Evolutionary conservation across 352 stramenopile species (phyloP), one percentile per base, ranked within the genome.

Genomic region (Pythium guiyangense): DNA sequence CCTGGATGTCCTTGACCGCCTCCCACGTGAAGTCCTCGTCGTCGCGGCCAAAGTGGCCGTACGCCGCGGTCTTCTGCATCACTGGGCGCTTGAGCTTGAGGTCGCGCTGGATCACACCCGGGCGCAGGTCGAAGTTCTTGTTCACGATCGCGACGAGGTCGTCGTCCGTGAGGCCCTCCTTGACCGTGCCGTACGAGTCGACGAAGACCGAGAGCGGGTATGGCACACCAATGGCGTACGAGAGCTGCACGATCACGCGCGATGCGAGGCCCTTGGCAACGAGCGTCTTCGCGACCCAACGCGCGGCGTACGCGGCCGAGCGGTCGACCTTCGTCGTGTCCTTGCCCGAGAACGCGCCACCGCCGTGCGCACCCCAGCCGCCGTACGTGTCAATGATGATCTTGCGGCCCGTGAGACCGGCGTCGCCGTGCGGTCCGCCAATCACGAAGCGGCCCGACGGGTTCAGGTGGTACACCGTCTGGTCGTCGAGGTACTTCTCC

Each of bases 371-470:
- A 44, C 97, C 97, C 97, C 97, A 99, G 60, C 97, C 97, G 51
- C 97, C 97, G 77, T 99, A 99, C 3, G 96, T 99, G 80, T 99
- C 93, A n/a, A 97, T 97, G 64, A 98, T 98, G 69, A 99, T 99
- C 84, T 99, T 99, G 49, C 97, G 89, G 58, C 97, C 97, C 26
- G 97, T 99, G 2, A 99, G 80, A 73, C 97, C 97, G 34, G 97
- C 97, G 79, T 99, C 97, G 56, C 96, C 97, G 78, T 99, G 97
- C 22, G 97, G 97, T 57, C 97, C 97, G 57, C 97, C 97, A 72
- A 99, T 99, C 25, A 99, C 96, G 73, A 99, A 99, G 52, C 97
- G 84, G 63, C 97, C 97, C 60, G 94, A 98, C 40, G 97, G 97
- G 79, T 99, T 99, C 64, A 99, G 76, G 88, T 99, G 95, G 87